A percentile compares a stretch with the other conserved stretches of the same genome.
Conservation (phyloP, 805 yeast genomes). For the Ogataea nitratoaversa region DNA sequence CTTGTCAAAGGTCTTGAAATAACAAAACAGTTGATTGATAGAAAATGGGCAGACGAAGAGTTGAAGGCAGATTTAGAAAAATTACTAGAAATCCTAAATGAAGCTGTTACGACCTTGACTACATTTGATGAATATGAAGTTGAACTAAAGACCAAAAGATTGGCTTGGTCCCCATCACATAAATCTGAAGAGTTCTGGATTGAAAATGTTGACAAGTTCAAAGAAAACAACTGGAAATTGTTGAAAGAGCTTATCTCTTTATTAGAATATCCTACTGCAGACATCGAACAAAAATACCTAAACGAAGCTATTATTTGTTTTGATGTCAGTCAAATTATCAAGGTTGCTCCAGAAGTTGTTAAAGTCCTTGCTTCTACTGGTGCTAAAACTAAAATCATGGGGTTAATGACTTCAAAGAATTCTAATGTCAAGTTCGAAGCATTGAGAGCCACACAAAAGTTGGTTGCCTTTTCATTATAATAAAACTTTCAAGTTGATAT, state of each 20-base stretch:
- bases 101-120: conserved; percentile 72
- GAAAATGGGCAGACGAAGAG: conserved; percentile 96
- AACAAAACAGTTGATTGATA: conserved; percentile 64
- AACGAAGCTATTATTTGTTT: conserved; percentile 59
- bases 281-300: conserved; percentile 27
- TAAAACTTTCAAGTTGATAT: background rate
- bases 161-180: conserved; percentile 92
- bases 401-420: conserved; percentile 71
- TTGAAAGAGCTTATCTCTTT: conserved; percentile 58
- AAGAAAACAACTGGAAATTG: conserved; percentile 70
- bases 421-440: conserved; percentile 93
- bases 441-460: conserved; percentile 87
- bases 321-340: conserved; percentile 61
- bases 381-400: conserved; percentile 79
- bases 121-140: conserved; percentile 89
- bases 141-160: conserved; percentile 73
- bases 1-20: conserved; percentile 71
- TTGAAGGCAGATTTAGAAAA: conserved; percentile 64
- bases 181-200: conserved; percentile 85
- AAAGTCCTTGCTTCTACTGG: conserved; percentile 50
- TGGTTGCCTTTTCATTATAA: conserved; percentile 75
- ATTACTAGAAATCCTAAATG: conserved; percentile 58
- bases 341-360: conserved; percentile 58
- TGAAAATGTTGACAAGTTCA: conserved; percentile 73
- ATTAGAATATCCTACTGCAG: conserved; percentile 33